A percentile compares a stretch with the other conserved stretches of the same genome.
These are phyloP conservation scores for Boletus tomentosulus DNA, from an alignment of 768 basidiomycete species.

Conservation along the genomic window DNA sequence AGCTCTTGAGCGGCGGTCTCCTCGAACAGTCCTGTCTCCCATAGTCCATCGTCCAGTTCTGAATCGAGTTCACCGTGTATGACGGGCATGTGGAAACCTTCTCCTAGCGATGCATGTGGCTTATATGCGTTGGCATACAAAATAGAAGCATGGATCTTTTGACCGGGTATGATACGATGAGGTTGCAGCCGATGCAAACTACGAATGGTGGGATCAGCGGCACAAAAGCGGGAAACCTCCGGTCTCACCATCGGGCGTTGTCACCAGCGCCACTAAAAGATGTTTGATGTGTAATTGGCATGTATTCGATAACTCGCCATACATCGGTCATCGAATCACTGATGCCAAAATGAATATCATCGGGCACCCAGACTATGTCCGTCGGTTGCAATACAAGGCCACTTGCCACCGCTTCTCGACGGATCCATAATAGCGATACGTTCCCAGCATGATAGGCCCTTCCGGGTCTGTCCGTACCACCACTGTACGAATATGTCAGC, in stretches of 20 bases:
- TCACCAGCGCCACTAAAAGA: constrained; percentile 17
- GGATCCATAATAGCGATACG: constrained; percentile 32
- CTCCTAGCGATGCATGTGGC: constrained; percentile 15
- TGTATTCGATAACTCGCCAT: constrained; percentile 15
- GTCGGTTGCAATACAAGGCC: constrained; percentile 26
- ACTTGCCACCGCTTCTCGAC: constrained; percentile 22
- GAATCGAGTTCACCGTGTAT: not conserved
- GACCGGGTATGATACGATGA: constrained; percentile 25
- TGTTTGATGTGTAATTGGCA: constrained; percentile 22
- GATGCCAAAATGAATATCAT: constrained; percentile 20
- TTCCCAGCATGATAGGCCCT: constrained; percentile 19
- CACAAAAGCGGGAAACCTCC: not conserved
- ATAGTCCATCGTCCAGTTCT: constrained; percentile 4
- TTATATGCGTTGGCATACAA: constrained; percentile 17
- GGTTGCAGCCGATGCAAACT: constrained; percentile 16
- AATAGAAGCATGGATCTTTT: constrained; percentile 23
- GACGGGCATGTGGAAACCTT: constrained; percentile 21
- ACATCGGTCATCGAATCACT: constrained; percentile 14
- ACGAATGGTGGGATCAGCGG: not conserved
- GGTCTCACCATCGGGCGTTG: constrained; percentile 12
- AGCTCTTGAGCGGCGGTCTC: constrained; percentile 12
- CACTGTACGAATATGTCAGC: constrained; percentile 8
- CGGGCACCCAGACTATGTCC: constrained; percentile 23
- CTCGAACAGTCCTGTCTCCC: constrained; percentile 21
- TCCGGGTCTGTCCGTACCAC: constrained; percentile 21